Conservation (phyloP, 2,329 filamentous ascomycete species). For the Dactylellina haptotyla region DNA sequence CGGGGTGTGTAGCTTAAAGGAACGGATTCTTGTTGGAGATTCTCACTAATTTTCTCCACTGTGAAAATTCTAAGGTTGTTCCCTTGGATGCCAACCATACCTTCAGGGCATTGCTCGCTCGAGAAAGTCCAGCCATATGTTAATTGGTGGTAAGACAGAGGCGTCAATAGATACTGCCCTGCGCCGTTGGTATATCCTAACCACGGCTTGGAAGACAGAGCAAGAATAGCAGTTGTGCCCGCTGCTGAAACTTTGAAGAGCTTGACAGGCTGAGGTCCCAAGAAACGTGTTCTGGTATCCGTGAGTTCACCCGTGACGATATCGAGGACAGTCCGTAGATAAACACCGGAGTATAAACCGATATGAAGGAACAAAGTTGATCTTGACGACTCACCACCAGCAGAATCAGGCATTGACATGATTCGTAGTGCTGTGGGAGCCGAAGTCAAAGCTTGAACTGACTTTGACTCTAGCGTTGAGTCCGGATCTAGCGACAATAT, state of each 20-base stretch:
- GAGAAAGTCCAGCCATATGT: slow-evolving; percentile 98
- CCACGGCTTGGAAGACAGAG: slow-evolving; percentile 93
- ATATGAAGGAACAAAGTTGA: slow-evolving; percentile 94
- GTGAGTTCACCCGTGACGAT: slow-evolving; percentile 95
- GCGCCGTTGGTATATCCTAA: slow-evolving; percentile 77
- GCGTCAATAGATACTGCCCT: slow-evolving; percentile 81
- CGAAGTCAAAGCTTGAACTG: slow-evolving; percentile 90
- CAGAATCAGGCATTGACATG: slow-evolving; percentile 94
- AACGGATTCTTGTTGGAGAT: slow-evolving; percentile 85
- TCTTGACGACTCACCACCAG: slow-evolving; percentile 72
- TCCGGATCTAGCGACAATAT: slow-evolving; percentile 91
- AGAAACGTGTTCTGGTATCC: slow-evolving; percentile 91
- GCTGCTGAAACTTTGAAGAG: slow-evolving; percentile 91
- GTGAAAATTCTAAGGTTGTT: slow-evolving; percentile 88
- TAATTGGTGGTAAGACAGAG: slow-evolving; percentile 84
- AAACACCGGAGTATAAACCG: slow-evolving; percentile 92
- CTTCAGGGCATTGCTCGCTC: slow-evolving; percentile 91
- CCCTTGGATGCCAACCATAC: slow-evolving; percentile 91
- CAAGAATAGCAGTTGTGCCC: slow-evolving; percentile 83
- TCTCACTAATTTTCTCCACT: slow-evolving; percentile 84
- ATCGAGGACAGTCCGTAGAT: slow-evolving; percentile 92
- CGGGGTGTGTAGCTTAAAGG: slow-evolving; percentile 90
- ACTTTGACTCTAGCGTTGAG: slow-evolving; percentile 89
- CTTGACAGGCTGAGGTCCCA: slow-evolving; percentile 88
- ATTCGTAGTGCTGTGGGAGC: slow-evolving; percentile 88